Conservation (phyloP, 768 basidiomycete genomes). For the Sarcodon aspratus region DNA sequence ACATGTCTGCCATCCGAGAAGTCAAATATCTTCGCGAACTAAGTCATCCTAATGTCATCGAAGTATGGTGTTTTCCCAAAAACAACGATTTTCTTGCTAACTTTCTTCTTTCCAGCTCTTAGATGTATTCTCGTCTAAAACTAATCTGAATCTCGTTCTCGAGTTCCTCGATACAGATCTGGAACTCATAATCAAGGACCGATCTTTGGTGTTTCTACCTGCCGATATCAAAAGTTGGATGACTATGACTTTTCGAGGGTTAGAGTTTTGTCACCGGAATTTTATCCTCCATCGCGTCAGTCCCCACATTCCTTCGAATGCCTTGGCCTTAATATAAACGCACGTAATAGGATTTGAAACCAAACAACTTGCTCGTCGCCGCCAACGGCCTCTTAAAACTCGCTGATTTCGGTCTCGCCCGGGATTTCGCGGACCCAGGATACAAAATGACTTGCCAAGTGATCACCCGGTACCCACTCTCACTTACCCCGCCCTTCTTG, state of each 20-base stretch:
- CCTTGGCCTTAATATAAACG: background rate
- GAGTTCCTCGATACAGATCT: constrained; percentile 95
- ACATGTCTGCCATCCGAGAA: constrained; percentile 98
- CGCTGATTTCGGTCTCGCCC: constrained; percentile 96
- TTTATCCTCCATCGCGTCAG: constrained; percentile 86
- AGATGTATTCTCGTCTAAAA: constrained; percentile 94
- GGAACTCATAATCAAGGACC: constrained; percentile 94
- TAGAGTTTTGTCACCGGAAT: constrained; percentile 98
- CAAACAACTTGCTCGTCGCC: constrained; percentile 94
- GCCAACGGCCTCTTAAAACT: constrained; percentile 89
- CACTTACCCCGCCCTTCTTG: constrained; percentile 4
- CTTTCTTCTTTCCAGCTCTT: constrained; percentile 54
- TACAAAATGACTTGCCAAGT: constrained; percentile 98
- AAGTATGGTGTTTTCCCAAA: constrained; percentile 34
- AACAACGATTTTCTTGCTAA: background rate
- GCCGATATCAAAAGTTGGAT: constrained; percentile 99
- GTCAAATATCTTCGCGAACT: constrained; percentile 95
- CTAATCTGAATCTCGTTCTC: constrained; percentile 92
- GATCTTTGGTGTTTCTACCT: constrained; percentile 81
- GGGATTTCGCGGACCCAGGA: constrained; percentile 92
- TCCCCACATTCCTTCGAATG: background rate
- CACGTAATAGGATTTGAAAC: constrained; percentile 77
- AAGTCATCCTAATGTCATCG: constrained; percentile 90
- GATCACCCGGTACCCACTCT: constrained; percentile 72
- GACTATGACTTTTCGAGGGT: constrained; percentile 93